Evolutionary conservation across 768 basidiomycete genomes (phyloP).

Genomic region (Lactifluus rugatus): DNA sequence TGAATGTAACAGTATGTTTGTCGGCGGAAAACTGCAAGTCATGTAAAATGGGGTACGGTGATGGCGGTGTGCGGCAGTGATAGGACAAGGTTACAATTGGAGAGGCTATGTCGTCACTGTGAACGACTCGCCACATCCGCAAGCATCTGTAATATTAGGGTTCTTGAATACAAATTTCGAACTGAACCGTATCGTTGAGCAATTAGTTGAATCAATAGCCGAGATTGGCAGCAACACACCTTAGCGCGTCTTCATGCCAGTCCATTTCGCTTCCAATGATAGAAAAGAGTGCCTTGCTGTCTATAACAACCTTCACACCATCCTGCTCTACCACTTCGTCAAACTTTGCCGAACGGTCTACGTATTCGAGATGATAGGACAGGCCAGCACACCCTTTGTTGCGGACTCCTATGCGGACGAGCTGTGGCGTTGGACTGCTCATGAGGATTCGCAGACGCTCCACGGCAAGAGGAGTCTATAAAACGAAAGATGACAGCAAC

Average conservation of each 20-base stretch:
- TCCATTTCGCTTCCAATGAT: slow-evolving; percentile 99
- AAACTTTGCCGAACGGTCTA: slow-evolving; percentile 79
- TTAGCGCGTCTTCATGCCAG: slow-evolving; percentile 89
- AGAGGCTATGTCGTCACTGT: slow-evolving; percentile 35
- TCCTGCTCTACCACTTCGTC: slow-evolving; percentile 97
- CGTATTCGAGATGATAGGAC: slow-evolving; percentile 90
- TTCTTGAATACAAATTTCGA: slow-evolving; percentile 80
- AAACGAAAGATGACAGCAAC: not conserved
- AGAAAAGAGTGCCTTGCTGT: slow-evolving; percentile 93
- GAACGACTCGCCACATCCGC: slow-evolving; percentile 92
- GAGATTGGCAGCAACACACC: slow-evolving; percentile 35
- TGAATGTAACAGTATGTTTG: not conserved
- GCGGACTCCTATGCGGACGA: slow-evolving; percentile 89
- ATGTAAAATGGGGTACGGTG: slow-evolving; percentile 1
- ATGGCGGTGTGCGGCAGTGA: not conserved
- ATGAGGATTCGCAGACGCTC: slow-evolving; percentile 61
- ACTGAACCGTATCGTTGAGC: slow-evolving; percentile 30
- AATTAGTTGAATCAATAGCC: not conserved
- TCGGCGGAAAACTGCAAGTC: not conserved
- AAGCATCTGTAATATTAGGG: slow-evolving; percentile 90
- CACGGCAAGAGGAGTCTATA: slow-evolving; percentile 73
- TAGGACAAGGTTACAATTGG: slow-evolving; percentile 7
- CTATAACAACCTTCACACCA: slow-evolving; percentile 86
- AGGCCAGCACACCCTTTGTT: slow-evolving; percentile 97
- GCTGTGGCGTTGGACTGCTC: slow-evolving; percentile 76